These are phyloP conservation scores for Wallemia ichthyophaga DNA, from an alignment of 1,284 basidiomycete genomes.

Conservation along the genomic window DNA sequence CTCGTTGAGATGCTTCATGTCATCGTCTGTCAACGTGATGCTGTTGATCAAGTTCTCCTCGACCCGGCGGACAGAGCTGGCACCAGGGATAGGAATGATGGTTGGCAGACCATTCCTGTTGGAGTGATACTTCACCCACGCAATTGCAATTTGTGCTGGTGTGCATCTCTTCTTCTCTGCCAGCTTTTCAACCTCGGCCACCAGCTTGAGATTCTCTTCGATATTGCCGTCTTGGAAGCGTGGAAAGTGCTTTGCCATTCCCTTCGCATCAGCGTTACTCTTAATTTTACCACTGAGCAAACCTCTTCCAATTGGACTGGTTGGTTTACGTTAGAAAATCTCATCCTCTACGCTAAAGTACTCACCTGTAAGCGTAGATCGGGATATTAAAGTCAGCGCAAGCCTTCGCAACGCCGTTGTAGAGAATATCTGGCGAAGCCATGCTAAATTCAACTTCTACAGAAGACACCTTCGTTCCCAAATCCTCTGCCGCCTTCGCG, in stretches of 20 bases:
- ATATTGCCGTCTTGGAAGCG: background rate
- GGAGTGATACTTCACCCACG: constrained; percentile 3
- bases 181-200: constrained; percentile 2
- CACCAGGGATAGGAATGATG: constrained; percentile 4
- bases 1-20: constrained; percentile 22
- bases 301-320: background rate
- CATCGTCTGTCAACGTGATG: constrained; percentile 18
- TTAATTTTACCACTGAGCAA: background rate
- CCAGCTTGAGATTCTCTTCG: background rate
- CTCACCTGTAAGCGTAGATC: background rate
- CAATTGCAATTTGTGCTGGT: constrained; percentile 7
- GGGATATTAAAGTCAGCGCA: background rate
- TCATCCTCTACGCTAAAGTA: background rate
- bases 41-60: constrained; percentile 18
- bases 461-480: background rate
- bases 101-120: background rate
- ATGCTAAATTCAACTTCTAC: background rate
- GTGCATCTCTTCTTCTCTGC: background rate
- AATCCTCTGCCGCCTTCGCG: background rate
- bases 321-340: too few species aligned
- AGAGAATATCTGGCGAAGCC: background rate
- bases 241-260: background rate
- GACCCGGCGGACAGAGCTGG: constrained; percentile 17
- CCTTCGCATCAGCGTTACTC: background rate
- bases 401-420: background rate